Base-by-base conservation (phyloP, 495 filamentous ascomycete species). In the Neurospora sp. region DNA sequence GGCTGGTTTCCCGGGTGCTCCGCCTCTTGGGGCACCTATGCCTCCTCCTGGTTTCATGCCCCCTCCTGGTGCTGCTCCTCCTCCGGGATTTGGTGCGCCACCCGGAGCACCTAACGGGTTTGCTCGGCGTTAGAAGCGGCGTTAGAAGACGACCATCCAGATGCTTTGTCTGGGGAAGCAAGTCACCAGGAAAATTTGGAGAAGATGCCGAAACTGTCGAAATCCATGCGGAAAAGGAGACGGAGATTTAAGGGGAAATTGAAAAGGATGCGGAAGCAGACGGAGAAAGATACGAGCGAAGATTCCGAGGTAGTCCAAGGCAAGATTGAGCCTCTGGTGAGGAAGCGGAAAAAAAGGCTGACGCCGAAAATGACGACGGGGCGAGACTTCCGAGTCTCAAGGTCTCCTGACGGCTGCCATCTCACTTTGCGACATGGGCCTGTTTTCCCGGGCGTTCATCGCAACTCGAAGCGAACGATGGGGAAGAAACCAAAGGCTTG, bases 11-110 rank as follows among this genome's bases (percentile, higher is more conserved):
- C 74, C 76, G 5, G 78, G 74, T 5, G 73, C 71, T 12, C 75
- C 79, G 10, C 80, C 78, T 38, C 75, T 77, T 18, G 78, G 80
- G 31, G 73, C 76, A 31, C 74, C 75, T 27, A 20, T 78, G 39
- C 81, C 81, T 7, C 74, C 75, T 35, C 79, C 79, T 3, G 79
- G 78, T 4, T 78, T 81, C 39, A 79, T 81, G 69, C 75, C 79
- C 10, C 75, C 77, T 18, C 76, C 77, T 9, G 75, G 73, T 0
- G 71, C 69, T 1, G 74, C 31, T 27, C 65, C 71, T 27, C 76
- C 72, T 38, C 75, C 75, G 6, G 78, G 77, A 37, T 80, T 78
- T 44, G 73, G 72, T 8, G 42, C 41, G 4, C 77, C 74, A 0
- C 68, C 73, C n/a, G 72, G 61, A n/a, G 65, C 77, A 4, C 72